These are phyloP conservation scores for Talaromyces sp. DNA, from an alignment of 2,329 filamentous ascomycete genomes.

Conservation along the genomic window DNA sequence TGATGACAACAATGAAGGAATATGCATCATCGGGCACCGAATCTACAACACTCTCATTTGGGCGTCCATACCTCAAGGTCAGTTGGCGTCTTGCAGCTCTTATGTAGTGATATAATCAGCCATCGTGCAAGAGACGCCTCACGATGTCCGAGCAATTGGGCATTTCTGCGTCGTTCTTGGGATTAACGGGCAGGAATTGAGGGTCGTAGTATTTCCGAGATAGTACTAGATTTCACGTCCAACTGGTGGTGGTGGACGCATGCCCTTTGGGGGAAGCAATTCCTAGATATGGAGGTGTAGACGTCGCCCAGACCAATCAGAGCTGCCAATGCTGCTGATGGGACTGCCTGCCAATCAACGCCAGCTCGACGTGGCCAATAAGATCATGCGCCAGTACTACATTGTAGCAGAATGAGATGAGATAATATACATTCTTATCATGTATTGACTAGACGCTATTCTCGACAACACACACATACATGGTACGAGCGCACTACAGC, in stretches of 20 bases:
- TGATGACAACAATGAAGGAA: background rate
- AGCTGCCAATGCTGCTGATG: background rate
- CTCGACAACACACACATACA: background rate
- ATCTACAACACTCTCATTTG: background rate
- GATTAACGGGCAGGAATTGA: background rate
- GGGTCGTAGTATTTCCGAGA: background rate
- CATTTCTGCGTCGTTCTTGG: background rate
- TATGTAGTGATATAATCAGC: background rate
- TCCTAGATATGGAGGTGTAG: background rate
- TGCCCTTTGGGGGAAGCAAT: background rate
- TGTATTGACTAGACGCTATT: background rate
- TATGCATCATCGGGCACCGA: background rate
- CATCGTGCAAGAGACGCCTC: background rate
- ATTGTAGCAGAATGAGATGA: background rate
- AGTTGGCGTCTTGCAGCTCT: background rate
- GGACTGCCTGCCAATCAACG: background rate
- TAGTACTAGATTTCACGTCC: background rate
- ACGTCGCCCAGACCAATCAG: background rate
- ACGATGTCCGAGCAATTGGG: background rate
- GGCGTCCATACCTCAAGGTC: background rate
- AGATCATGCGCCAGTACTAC: background rate
- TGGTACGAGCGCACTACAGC: constrained; percentile 5
- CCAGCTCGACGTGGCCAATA: background rate
- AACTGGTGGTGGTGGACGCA: background rate
- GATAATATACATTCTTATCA: constrained; percentile 1